A percentile compares a stretch with the other conserved stretches of the same genome.
phyloP scores from a whole-genome alignment of 179 eudicot species.

The Camellia oleifera region DNA sequence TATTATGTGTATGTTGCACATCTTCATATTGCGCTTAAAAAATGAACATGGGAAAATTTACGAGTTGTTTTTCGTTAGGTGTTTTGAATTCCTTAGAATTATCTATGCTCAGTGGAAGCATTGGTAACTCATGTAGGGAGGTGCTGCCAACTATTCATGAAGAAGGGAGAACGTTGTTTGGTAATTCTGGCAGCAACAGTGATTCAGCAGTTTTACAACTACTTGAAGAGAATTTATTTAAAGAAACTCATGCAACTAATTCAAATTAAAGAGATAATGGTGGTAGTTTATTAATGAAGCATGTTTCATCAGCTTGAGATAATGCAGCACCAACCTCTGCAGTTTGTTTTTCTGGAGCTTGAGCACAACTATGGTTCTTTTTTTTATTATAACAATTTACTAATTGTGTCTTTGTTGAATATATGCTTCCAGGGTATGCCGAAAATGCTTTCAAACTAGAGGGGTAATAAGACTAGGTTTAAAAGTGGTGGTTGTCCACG shows the following conservation, averaged over 20 bases:
- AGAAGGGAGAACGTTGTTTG: constrained; percentile 28
- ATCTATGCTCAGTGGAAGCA: constrained; percentile 60
- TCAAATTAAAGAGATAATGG: no score
- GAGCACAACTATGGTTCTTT: background rate
- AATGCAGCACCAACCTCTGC: no score
- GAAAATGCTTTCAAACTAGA: constrained; percentile 23
- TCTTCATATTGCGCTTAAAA: background rate
- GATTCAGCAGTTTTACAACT: constrained; percentile 25
- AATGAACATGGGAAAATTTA: background rate
- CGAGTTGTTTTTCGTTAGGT: constrained; percentile 42
- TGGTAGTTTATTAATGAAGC: no score
- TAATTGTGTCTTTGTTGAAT: constrained; percentile 8
- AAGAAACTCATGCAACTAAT: constrained; percentile 6
- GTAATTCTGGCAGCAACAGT: constrained; percentile 16
- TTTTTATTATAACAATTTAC: background rate
- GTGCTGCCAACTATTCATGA: constrained; percentile 41
- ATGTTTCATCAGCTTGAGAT: no score
- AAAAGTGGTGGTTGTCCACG: constrained; percentile 37
- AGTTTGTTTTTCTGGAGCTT: constrained; percentile 2
- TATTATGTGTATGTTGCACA: background rate
- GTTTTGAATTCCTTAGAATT: constrained; percentile 68
- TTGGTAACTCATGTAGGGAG: constrained; percentile 32
- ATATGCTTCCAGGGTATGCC: constrained; percentile 37
- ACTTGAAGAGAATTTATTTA: constrained; percentile 26
- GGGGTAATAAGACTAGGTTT: constrained; percentile 29